Percentiles rank a stretch among this genome's conserved stretches.
Evolutionary conservation across 306 rosid genomes (phyloP).

Genomic region (Heteromeles arbutifolia): DNA sequence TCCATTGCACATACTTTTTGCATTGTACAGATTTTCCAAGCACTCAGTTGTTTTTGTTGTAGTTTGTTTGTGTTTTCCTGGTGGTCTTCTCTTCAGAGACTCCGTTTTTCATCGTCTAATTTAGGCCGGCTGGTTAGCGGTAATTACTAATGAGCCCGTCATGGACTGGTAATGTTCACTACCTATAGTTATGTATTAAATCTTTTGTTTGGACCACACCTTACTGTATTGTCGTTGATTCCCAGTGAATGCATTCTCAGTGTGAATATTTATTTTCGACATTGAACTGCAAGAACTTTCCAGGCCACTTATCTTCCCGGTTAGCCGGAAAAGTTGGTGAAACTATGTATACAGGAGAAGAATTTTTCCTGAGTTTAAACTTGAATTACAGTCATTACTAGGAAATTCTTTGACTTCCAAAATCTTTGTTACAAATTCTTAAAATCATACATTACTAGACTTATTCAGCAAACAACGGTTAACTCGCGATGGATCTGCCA

Average conservation of each 20-base stretch:
- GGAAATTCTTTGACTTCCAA: not conserved
- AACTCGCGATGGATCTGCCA: not conserved
- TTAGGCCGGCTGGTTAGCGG: not conserved
- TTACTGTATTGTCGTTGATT: not conserved
- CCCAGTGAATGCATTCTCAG: not conserved
- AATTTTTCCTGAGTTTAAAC: not conserved
- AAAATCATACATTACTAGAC: not conserved
- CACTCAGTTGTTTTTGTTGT: not conserved
- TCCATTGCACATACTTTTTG: slow-evolving; percentile 13
- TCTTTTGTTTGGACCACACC: not conserved
- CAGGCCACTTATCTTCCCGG: not conserved
- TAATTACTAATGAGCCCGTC: not conserved
- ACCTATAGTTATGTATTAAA: not conserved
- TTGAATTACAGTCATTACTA: not conserved
- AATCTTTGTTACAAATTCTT: not conserved
- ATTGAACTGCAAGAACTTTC: not conserved
- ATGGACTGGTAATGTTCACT: not conserved
- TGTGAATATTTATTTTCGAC: not conserved
- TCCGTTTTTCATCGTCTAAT: not conserved
- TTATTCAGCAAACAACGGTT: not conserved
- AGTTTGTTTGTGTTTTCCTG: not conserved
- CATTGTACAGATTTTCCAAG: slow-evolving; percentile 9
- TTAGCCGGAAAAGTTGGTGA: not conserved
- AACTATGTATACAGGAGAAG: not conserved
- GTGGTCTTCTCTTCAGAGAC: not conserved